Base-by-base conservation (phyloP, 1,284 basidiomycete genomes). In the Trametes sp. region DNA sequence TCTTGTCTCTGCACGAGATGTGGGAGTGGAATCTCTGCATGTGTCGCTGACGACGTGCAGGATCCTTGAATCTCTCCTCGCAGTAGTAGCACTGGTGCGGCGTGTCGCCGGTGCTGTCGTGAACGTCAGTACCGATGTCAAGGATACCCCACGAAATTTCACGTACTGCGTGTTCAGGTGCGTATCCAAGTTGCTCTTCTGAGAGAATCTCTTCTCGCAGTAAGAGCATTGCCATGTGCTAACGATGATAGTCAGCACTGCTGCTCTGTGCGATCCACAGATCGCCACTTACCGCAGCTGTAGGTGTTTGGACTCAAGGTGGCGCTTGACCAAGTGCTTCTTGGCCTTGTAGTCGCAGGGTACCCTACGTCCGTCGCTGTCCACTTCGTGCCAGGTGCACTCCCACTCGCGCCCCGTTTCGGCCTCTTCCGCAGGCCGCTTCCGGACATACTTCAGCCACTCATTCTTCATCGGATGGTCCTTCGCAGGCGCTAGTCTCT, bases 291-390 rank as follows among this genome's bases (percentile, higher is more conserved):
- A 87, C 88, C 84, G 87, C 69, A 84, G 81, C 56, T 82, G 79
- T 49, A 90, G 72, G 71, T 90, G 88, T 29, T 82, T 84, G 14
- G 84, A 84, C 72, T 87, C 82, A 58, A 90, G 80, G 72, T 90
- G 88, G 31, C 88, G 81, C 71, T 88, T 88, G 62, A 90, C 84
- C 38, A 88, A 78, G 72, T 89, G 88, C 71, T 87, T 88, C 70
- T 87, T 87, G 23, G 82, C 81, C 28, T 71, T 74, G 67, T 88
- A 90, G 19, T 77, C 75, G 70, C 88, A 89, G 42, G 29, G 55
- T 21, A 26, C 41, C 16, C 21, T 53, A 2, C 45, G 48, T 6
- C 64, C 67, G 21, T 58, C 49, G 9, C 59, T 59, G 24, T 52
- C 59, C 29, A 66, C 56, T 21, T 38, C 28, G 19, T 5, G 59